Evolutionary conservation across 1,139 yeast species (phyloP), one percentile per base, ranked within the genome.

Genomic region (Geotrichum aggregatum): DNA sequence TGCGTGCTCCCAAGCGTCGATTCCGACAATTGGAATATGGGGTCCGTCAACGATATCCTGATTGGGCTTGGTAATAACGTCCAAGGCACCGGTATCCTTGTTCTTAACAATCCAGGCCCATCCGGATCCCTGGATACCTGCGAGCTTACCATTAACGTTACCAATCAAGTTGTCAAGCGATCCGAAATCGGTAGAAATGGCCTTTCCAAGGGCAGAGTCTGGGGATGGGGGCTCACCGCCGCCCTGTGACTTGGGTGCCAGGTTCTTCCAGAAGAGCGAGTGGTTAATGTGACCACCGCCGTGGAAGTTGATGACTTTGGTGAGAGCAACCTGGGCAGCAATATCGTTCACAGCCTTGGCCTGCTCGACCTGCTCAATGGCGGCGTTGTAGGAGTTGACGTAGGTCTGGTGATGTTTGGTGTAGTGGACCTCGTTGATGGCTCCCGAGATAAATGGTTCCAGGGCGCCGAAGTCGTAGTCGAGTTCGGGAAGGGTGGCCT

Each of bases 1-100:
- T 52, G 98, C 97, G 68, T 91, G 98, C 73, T 91, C 98, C 98
- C 98, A 91, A 58, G 98, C 97, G 67, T 91, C 98, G 69, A 91
- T 87, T 51, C 96, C 98, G 56, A 91, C 79, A 70, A 91, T 76
- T 48, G 97, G 96, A 52, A 82, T 77, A 67, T 80, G 77, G 30
- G 79, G 75, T 40, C 88, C 85, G 47, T 85, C 77, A 38, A 87
- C 88, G 40, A 95, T 86, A 72, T 91, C 98, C 73, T 91, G 98
- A 77, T 91, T 91, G 62, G 81, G 77, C 62, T 91, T 87, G 67
- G 91, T 87, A 57, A 88, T 86, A 54, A 91, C 86, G 62, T 87
- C 96, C 66, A 91, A 71, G 49, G 83, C 79, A 61, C 92, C 92
- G 63, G 85, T 87, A 62, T 80, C 85, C 70, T 81, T 77, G 77